A percentile compares a stretch with the other conserved stretches of the same genome.
Evolutionary conservation across 805 yeast species (phyloP).

Genomic region (Maudiozyma serrabonitensis): DNA sequence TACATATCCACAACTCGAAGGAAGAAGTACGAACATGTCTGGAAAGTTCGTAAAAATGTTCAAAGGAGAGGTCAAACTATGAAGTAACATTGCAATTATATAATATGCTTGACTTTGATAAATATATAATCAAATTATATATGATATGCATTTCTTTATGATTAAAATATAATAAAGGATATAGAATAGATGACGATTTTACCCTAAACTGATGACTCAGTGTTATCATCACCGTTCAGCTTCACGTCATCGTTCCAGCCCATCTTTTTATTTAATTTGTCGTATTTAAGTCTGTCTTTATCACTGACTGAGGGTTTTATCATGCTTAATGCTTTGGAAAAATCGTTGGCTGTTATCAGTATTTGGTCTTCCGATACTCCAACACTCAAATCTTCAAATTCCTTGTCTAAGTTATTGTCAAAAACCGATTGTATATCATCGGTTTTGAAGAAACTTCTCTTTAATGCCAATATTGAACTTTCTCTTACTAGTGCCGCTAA

Average conservation of each 20-base stretch:
- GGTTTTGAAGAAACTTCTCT: conserved; percentile 53
- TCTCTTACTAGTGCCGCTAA: conserved; percentile 84
- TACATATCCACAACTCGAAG: conserved; percentile 33
- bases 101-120: neutral
- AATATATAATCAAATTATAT: neutral
- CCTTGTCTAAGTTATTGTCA: conserved; percentile 39
- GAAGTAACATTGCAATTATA: conserved; percentile 5
- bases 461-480: conserved; percentile 84
- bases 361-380: conserved; percentile 21
- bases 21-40: conserved; percentile 42
- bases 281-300: conserved; percentile 69
- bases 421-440: conserved; percentile 35
- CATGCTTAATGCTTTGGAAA: conserved; percentile 55
- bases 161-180: neutral
- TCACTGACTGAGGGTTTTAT: conserved; percentile 90
- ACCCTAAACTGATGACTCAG: neutral
- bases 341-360: conserved; percentile 61
- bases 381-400: conserved; percentile 33
- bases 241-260: conserved; percentile 52
- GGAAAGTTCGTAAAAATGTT: conserved; percentile 50
- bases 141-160: neutral
- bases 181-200: no score
- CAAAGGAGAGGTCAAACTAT: conserved; percentile 35
- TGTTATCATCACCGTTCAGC: conserved; percentile 11
- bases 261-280: conserved; percentile 58